Base-by-base conservation (phyloP, 2,329 filamentous ascomycete species). In the Penicillium sp. region DNA sequence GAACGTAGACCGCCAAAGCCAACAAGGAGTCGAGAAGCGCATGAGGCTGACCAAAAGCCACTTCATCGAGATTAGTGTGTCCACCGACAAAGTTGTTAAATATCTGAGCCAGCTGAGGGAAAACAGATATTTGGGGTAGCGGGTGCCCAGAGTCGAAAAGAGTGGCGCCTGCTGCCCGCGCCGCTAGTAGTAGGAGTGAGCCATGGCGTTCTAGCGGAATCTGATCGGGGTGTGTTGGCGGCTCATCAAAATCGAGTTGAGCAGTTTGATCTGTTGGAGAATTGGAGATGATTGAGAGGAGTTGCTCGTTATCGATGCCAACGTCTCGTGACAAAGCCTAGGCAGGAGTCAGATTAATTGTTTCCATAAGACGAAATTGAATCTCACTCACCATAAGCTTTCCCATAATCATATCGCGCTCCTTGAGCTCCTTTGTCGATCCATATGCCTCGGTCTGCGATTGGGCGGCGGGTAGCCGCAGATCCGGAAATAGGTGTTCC, bases 141-240 rank as follows among this genome's bases (percentile, higher is more conserved):
- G 72, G 61, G 19, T 69, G 69, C 14, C 74, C 72, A 4, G 73
- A 71, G 4, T 72, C 69, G 58, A 81, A 84, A 2, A 84, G 65
- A 26, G 79, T 72, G 26, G 75, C 72, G 9, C 78, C 77, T 1
- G 79, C 76, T 23, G 75, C 74, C 13, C 80, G 75, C n/a, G 81
- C 81, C 1, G 80, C 74, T 47, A 83, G 75, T 4, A 85, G 70
- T 13, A 84, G 70, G 10, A 84, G 65, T 13, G 81, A 77, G 1
- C 82, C 83, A 34, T 81, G 77, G 41, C 80, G 76, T 42, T 83
- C 83, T 0, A 85, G 68, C 0, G 80, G 80, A 42, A 85, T 82
- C 36, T 82, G 79, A 16, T 77, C 75, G 6, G 78, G 76, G 14
- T 75, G 75, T 18, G 71, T 71, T 2, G 83, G 83, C 7, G 79